Base-by-base conservation (phyloP, 2,329 filamentous ascomycete species). In the Dryadomyces sulphureus region DNA sequence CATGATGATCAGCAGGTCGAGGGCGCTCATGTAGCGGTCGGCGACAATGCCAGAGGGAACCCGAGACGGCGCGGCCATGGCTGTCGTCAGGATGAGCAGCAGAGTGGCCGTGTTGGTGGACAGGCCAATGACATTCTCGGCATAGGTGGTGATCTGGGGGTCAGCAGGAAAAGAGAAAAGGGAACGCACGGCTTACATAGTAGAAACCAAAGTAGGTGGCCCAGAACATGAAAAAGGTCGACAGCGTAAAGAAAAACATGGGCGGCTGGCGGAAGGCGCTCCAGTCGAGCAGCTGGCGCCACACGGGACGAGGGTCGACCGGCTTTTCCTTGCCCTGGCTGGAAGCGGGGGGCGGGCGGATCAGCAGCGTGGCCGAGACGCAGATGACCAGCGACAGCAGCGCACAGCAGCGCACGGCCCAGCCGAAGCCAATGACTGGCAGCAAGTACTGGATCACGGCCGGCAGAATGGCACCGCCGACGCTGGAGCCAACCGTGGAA, bases 391-490 rank as follows among this genome's bases (percentile, higher is more conserved):
- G 53, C 25, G 74, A 73, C 40, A 82, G 67, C 48, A 84, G 75
- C 0, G 70, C 77, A 22, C 77, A 63, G 3, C 72, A 69, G 2
- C 79, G 66, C 24, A 81, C 69, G 0, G 80, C 77, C 77, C 79
- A 83, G 2, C 68, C 65, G 54, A 82, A 84, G 0, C 80, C 80
- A 16, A 83, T 60, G 24, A 61, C 63, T 0, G 77, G 77, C 3
- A 81, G 65, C 7, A 83, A 61, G 45, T 77, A 70, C 55, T 71
- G 66, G 5, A 75, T 64, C 2, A 73, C 65, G 1, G 72, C 68
- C 0, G 80, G 79, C 54, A 80, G 83, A 7, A 84, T 63, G 4
- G 83, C 61, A 2, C 78, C 77, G 1, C 80, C 80, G 0, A 72
- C 69, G 1, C 73, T 71, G 12, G 75, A 76, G 1, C 81, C 81